phyloP scores from a whole-genome alignment of 306 rosid genomes.

The Spatholobus suberectus region DNA sequence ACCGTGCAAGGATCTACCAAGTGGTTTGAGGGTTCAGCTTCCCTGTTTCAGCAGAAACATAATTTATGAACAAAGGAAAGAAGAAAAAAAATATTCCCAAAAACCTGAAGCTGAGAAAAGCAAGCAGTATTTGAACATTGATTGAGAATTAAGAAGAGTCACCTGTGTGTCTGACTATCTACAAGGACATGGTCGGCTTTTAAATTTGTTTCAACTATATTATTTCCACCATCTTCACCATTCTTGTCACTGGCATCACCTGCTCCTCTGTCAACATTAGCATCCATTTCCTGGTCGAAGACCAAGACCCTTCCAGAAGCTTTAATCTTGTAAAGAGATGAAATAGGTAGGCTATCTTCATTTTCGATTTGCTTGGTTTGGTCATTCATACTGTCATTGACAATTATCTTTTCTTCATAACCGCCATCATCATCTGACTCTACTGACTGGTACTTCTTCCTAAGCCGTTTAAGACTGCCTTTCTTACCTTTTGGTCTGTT shows the following conservation, averaged over 20 bases:
- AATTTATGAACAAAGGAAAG: slow-evolving; percentile 27
- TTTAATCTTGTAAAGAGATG: slow-evolving; percentile 53
- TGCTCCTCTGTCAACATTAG: slow-evolving; percentile 35
- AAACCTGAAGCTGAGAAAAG: slow-evolving; percentile 18
- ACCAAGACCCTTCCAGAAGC: slow-evolving; percentile 38
- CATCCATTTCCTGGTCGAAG: slow-evolving; percentile 47
- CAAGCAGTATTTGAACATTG: not conserved
- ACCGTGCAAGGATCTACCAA: slow-evolving; percentile 35
- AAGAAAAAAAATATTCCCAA: not conserved
- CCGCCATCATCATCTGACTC: slow-evolving; percentile 60
- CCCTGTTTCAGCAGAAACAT: slow-evolving; percentile 41
- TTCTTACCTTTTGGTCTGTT: slow-evolving; percentile 45
- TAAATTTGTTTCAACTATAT: slow-evolving; percentile 33
- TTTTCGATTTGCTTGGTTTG: slow-evolving; percentile 47
- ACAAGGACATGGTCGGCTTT: slow-evolving; percentile 39
- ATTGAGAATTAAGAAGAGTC: slow-evolving; percentile 14
- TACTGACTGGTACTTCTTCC: slow-evolving; percentile 60
- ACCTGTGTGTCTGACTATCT: slow-evolving; percentile 54
- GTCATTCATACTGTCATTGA: slow-evolving; percentile 21
- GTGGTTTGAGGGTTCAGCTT: slow-evolving; percentile 25
- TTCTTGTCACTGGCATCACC: slow-evolving; percentile 48
- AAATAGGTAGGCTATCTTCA: slow-evolving; percentile 59
- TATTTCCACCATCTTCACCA: slow-evolving; percentile 42
- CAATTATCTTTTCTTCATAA: slow-evolving; percentile 38
- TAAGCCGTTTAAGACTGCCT: slow-evolving; percentile 50